Evolutionary conservation across 1,284 basidiomycete genomes (phyloP), one percentile per base, ranked within the genome.

Genomic region (Wallemia ichthyophaga): DNA sequence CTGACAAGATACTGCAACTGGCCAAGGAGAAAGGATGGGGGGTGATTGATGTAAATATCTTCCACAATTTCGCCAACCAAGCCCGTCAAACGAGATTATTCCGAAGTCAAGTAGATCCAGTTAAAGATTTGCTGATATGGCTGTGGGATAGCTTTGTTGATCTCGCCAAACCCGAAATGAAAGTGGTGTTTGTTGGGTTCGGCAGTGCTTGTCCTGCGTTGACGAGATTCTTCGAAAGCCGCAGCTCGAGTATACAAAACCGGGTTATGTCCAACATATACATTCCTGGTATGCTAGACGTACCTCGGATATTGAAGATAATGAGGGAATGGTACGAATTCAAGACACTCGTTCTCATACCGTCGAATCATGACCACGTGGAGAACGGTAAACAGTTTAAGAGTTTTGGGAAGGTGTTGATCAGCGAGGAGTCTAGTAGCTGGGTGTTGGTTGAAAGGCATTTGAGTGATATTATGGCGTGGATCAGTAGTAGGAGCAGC

Each of bases 101-200:
- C 72, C 67, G 71, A 62, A 61, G 63, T 65, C 61, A 67, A 57
- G 67, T 65, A 27, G 74, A 70, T 72, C 69, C 73, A 33, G 73
- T 74, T 21, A 74, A 71, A 53, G 77, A 83, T 27, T 71, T 88
- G 24, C 69, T 91, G 61, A 73, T 75, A 5, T 92, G 92, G 66
- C 68, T 96, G 1, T 98, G 92, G 92, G 91, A 96, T 70, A 92
- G 95, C 67, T 87, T 88, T 64, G 75, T 94, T 60, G 78, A 84
- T 86, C 88, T 63, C 58, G 70, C 76, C 28, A 54, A 58, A 1
- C 73, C 74, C 37, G 82, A 82, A 2, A 73, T 77, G 56, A 75
- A 78, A 27, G 75, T 96, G 19, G 72, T 95, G 24, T 67, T 98
- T 7, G 78, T 98, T 55, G 88, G 88, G 0, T 85, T 91, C 65